Conservation (phyloP, 2,329 filamentous ascomycete species). For the Aspergillus sojae region DNA sequence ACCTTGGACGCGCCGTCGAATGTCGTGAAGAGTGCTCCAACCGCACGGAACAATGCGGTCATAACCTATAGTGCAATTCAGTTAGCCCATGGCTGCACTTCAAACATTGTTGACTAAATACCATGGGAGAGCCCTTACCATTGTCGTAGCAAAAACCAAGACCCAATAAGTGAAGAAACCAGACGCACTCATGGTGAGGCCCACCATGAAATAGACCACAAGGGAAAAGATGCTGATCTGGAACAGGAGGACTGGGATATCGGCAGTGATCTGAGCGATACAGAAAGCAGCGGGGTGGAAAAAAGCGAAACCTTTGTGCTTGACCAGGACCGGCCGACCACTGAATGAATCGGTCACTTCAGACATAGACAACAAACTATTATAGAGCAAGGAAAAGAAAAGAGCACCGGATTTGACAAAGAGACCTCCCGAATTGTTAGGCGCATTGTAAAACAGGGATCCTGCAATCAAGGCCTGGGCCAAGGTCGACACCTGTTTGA, state of each 20-base stretch:
- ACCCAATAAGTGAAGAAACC: conserved; percentile 67
- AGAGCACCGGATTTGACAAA: conserved; percentile 67
- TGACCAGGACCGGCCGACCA: conserved; percentile 61
- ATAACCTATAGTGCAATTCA: conserved; percentile 45
- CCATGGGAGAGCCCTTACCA: conserved; percentile 29
- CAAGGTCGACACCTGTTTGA: conserved; percentile 63
- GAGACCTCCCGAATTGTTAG: conserved; percentile 59
- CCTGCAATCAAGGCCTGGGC: conserved; percentile 65
- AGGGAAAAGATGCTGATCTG: conserved; percentile 63
- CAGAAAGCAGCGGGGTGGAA: conserved; percentile 57
- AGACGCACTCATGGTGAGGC: conserved; percentile 53
- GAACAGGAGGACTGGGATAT: conserved; percentile 59
- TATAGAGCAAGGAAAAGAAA: conserved; percentile 67
- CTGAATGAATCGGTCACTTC: conserved; percentile 67
- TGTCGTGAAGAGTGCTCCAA: conserved; percentile 58
- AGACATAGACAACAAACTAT: conserved; percentile 64
- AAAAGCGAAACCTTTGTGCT: conserved; percentile 61
- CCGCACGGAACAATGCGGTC: conserved; percentile 60
- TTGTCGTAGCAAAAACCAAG: conserved; percentile 53
- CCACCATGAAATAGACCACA: conserved; percentile 66
- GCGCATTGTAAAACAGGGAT: conserved; percentile 69
- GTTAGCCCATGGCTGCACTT: not conserved
- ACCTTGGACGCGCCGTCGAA: conserved; percentile 64
- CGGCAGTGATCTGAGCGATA: conserved; percentile 49
- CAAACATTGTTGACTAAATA: not conserved